phyloP scores from a whole-genome alignment of 768 basidiomycete genomes.

The Xerocomus brunneocitrinus region DNA sequence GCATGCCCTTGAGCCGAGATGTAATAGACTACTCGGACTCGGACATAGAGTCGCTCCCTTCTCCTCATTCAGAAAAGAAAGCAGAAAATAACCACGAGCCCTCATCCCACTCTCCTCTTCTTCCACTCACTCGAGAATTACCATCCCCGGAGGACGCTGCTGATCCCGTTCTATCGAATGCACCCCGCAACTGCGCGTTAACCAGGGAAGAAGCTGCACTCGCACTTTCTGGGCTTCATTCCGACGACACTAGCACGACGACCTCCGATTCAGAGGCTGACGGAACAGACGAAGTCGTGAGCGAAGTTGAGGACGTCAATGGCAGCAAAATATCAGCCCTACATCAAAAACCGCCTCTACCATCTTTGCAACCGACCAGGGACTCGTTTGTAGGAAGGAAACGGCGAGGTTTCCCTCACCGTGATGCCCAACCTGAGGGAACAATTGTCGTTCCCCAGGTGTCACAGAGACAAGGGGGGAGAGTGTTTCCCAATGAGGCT shows the following conservation, averaged over 20 bases:
- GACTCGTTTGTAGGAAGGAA: conserved; percentile 6
- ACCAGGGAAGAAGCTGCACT: neutral
- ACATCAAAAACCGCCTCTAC: neutral
- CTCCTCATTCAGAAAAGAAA: conserved; percentile 1
- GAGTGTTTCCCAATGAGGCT: conserved; percentile 5
- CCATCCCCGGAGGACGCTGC: neutral
- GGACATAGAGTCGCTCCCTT: conserved; percentile 12
- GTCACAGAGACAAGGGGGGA: neutral
- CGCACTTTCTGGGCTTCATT: neutral
- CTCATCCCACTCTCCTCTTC: neutral
- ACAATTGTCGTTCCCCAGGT: neutral
- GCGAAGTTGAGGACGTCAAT: neutral
- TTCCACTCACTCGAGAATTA: neutral
- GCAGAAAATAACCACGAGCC: neutral
- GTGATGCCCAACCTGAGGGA: conserved; percentile 2
- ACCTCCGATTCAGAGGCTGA: conserved; percentile 9
- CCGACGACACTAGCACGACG: neutral
- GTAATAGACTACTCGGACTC: conserved; percentile 1
- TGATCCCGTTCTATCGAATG: neutral
- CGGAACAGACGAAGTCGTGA: neutral
- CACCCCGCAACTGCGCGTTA: neutral
- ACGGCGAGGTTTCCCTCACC: conserved; percentile 3
- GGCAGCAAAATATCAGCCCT: neutral
- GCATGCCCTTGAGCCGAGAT: neutral
- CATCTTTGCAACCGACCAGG: conserved; percentile 16